Evolutionary conservation across 148 eudicot species (phyloP).

Genomic region (Simmondsia chinensis): DNA sequence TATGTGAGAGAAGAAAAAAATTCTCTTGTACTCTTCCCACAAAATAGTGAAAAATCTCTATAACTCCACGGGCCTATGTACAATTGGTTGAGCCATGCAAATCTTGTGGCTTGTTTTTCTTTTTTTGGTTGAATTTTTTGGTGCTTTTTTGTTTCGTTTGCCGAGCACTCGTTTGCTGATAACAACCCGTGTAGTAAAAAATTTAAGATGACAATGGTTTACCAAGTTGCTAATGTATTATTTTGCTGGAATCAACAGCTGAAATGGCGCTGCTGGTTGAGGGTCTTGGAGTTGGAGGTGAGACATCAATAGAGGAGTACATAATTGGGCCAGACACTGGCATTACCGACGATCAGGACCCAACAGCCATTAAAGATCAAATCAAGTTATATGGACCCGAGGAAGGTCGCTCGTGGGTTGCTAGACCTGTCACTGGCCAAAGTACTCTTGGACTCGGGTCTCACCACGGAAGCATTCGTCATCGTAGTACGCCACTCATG

Average conservation of each 20-base stretch:
- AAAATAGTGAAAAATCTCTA: too few relatives aligned
- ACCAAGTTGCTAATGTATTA: slow-evolving; percentile 6
- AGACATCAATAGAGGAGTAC: slow-evolving; percentile 45
- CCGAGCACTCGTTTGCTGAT: background rate
- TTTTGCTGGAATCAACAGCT: slow-evolving; percentile 27
- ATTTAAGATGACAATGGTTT: too few relatives aligned
- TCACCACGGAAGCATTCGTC: slow-evolving; percentile 41
- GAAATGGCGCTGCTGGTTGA: slow-evolving; percentile 60
- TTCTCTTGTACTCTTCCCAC: too few relatives aligned
- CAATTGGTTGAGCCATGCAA: too few relatives aligned
- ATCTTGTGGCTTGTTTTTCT: too few relatives aligned
- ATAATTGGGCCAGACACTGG: slow-evolving; percentile 38
- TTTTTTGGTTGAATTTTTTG: too few relatives aligned
- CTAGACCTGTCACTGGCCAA: slow-evolving; percentile 46
- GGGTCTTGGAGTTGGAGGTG: slow-evolving; percentile 48
- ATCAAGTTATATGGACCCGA: slow-evolving; percentile 44
- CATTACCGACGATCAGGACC: slow-evolving; percentile 23
- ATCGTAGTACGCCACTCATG: slow-evolving; percentile 27
- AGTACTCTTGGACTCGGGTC: slow-evolving; percentile 47
- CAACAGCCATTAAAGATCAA: slow-evolving; percentile 23
- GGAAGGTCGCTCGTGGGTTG: slow-evolving; percentile 49
- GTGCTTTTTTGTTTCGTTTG: too few relatives aligned
- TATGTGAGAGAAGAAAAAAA: too few relatives aligned
- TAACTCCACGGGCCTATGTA: too few relatives aligned
- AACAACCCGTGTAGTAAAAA: too few relatives aligned